Evolutionary conservation across 2,329 filamentous ascomycete genomes (phyloP), one percentile per base, ranked within the genome.

Genomic region (Sporothrix protearum): DNA sequence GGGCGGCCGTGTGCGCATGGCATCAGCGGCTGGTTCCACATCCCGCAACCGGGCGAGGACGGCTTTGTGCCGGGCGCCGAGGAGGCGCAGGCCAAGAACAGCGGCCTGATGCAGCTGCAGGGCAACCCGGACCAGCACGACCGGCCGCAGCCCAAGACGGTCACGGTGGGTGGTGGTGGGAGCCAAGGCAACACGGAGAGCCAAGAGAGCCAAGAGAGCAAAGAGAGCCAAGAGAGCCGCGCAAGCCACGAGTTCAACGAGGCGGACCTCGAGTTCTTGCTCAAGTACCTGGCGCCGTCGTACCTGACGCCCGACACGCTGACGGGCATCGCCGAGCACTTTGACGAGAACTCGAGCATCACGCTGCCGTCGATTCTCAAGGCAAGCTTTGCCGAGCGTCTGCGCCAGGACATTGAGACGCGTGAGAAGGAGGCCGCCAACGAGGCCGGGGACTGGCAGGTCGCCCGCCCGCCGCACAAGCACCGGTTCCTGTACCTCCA

Each of bases 21-120:
- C 68, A 97, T 99, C 78, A 97, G 93, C 79, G 96, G 96, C 69
- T 99, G 96, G 96, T 99, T 96, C 80, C 96, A 99, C 81, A 98
- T 99, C 74, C 96, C 96, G 0, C 96, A 99, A 81, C 83, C 92
- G 76, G 95, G 95, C 71, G 96, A 99, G 80, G 93, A 97, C 33
- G 96, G 96, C 57, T 99, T 91, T 77, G 89, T 97, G 76, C 85
- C 92, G 78, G 96, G 95, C 3, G 86, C 96, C 70, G 95, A 98
- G 80, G 93, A 96, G 83, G 92, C 91, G 79, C 88, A 96, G 74
- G 93, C 92, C 14, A 91, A 93, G 80, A 93, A 93, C 81, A 98
- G 94, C 80, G 94, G 94, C 77, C 85, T 98, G 75, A 93, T 94
- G 81, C 95, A 98, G 82, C 85, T 99, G 36, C 93, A 97, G 81